Conservation (phyloP, 306 rosid species). For the Ormosia emarginata region DNA sequence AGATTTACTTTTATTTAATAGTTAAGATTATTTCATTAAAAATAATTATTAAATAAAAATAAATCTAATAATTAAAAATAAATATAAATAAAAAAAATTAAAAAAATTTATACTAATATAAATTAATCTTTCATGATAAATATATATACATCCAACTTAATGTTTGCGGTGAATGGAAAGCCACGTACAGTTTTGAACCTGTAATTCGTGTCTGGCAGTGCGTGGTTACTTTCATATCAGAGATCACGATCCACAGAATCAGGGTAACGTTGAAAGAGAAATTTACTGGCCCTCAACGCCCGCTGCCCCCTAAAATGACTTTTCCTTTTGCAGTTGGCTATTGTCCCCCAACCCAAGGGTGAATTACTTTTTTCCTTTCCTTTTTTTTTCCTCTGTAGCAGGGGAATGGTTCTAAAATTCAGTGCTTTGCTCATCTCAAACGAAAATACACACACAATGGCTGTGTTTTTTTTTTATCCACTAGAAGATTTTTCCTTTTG, state of each 20-base stretch:
- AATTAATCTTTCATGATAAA: no score
- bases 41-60: no score
- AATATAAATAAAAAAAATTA: no score
- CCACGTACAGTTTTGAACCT: conserved; percentile 13
- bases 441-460: neutral
- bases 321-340: neutral
- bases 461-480: neutral
- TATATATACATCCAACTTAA: neutral
- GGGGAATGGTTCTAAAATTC: neutral
- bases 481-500: neutral
- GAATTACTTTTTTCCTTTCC: neutral
- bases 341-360: neutral
- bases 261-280: neutral
- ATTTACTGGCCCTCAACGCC: conserved; percentile 1
- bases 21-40: no score
- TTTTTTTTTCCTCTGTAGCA: neutral
- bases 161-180: conserved; percentile 4
- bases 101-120: no score
- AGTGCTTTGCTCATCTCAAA: conserved; percentile 16
- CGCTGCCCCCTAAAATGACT: neutral
- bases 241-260: neutral
- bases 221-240: conserved; percentile 1
- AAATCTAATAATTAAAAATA: no score
- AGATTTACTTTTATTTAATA: no score
- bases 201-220: neutral